These are phyloP conservation scores for Naganishia randhawae DNA, from an alignment of 768 basidiomycete species.

Conservation along the genomic window DNA sequence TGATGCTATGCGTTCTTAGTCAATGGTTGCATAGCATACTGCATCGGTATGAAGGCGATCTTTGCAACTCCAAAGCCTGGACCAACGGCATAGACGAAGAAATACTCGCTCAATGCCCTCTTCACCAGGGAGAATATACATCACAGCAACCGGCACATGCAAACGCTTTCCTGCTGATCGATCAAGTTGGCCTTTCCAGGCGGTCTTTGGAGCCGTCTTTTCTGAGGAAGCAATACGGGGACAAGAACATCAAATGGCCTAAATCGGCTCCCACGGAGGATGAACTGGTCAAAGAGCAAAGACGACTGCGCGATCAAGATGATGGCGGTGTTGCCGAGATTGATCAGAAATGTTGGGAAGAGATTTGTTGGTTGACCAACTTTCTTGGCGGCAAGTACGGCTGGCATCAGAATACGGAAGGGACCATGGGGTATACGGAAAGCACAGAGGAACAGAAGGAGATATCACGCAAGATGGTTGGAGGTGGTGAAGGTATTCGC, in stretches of 20 bases:
- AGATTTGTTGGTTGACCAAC: slow-evolving; percentile 19
- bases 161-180: slow-evolving; percentile 21
- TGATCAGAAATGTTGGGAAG: slow-evolving; percentile 26
- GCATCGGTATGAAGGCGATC: slow-evolving; percentile 27
- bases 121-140: slow-evolving; percentile 9
- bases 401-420: slow-evolving; percentile 22
- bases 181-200: slow-evolving; percentile 24
- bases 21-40: slow-evolving; percentile 27
- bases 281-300: slow-evolving; percentile 15
- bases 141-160: slow-evolving; percentile 21
- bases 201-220: slow-evolving; percentile 8
- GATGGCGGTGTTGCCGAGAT: slow-evolving; percentile 12
- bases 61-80: slow-evolving; percentile 27
- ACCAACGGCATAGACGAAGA: slow-evolving; percentile 26
- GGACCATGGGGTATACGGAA: slow-evolving; percentile 26
- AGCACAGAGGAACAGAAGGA: slow-evolving; percentile 28
- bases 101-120: slow-evolving; percentile 19
- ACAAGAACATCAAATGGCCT: slow-evolving; percentile 24
- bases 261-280: slow-evolving; percentile 16
- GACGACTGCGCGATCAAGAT: background rate
- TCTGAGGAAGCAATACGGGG: slow-evolving; percentile 23
- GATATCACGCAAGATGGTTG: slow-evolving; percentile 26
- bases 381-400: slow-evolving; percentile 22
- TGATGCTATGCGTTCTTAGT: background rate
- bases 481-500: slow-evolving; percentile 26